A percentile compares a stretch with the other conserved stretches of the same genome.
Evolutionary conservation across 208 protist genomes (phyloP).

Genomic region (Leishmania gerbilli): DNA sequence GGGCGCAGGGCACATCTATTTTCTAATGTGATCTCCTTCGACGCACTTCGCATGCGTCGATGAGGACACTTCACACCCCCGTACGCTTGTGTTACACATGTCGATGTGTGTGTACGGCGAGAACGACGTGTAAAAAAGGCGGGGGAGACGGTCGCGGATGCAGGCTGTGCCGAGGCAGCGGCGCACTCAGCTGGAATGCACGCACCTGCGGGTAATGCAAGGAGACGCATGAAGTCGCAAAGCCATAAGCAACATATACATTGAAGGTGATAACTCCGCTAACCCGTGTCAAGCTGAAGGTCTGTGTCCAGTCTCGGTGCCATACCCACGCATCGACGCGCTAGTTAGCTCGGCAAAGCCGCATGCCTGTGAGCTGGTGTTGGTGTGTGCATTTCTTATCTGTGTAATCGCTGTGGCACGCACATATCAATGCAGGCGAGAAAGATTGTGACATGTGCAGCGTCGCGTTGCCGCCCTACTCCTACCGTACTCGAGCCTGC

Average conservation of each 20-base stretch:
- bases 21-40: neutral
- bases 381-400: neutral
- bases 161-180: neutral
- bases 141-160: neutral
- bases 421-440: neutral
- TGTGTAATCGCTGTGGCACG: neutral
- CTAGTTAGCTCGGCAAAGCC: neutral
- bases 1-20: neutral
- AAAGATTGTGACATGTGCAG: neutral
- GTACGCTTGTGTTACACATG: neutral
- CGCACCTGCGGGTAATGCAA: neutral
- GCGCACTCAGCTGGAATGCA: neutral
- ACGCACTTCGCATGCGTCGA: neutral
- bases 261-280: neutral
- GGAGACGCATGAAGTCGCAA: neutral
- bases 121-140: neutral
- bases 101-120: neutral
- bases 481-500: neutral
- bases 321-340: neutral
- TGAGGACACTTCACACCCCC: neutral
- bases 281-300: neutral
- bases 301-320: neutral
- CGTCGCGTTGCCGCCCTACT: neutral
- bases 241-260: neutral
- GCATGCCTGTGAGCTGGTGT: neutral